Evolutionary conservation across 768 basidiomycete species (phyloP).

Genomic region (Floccularia luteovirens): DNA sequence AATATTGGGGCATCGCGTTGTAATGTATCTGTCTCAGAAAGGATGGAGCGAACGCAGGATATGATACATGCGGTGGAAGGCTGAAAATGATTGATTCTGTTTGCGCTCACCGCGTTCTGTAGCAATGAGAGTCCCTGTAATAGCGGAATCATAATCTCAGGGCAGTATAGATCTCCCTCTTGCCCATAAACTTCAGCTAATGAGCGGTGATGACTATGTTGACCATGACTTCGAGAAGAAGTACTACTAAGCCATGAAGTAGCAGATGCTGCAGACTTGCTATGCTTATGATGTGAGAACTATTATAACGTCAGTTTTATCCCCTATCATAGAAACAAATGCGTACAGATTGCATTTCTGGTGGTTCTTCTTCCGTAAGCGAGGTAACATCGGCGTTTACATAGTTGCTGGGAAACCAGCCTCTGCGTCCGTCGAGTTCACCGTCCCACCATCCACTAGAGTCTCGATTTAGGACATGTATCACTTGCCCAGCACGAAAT

Average conservation of each 20-base stretch:
- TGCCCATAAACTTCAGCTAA: constrained; percentile 36
- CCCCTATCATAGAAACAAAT: constrained; percentile 3
- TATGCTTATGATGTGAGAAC: constrained; percentile 37
- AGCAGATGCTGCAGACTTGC: constrained; percentile 41
- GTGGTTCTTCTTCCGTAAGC: constrained; percentile 49
- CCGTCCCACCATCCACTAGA: constrained; percentile 98
- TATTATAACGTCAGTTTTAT: constrained; percentile 7
- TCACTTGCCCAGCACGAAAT: constrained; percentile 87
- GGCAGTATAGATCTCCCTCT: constrained; percentile 58
- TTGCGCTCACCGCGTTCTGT: constrained; percentile 76
- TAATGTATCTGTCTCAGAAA: constrained; percentile 78
- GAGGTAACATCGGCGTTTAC: constrained; percentile 61
- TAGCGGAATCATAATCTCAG: constrained; percentile 76
- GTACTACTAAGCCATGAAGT: constrained; percentile 44
- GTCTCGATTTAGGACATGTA: constrained; percentile 86
- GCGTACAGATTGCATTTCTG: constrained; percentile 35
- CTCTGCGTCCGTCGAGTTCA: constrained; percentile 78
- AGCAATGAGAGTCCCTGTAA: constrained; percentile 81
- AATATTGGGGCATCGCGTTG: constrained; percentile 75
- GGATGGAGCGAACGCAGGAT: constrained; percentile 83
- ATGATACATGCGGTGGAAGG: constrained; percentile 94
- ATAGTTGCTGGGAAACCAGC: constrained; percentile 99
- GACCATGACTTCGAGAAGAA: constrained; percentile 25
- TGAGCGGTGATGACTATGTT: constrained; percentile 35
- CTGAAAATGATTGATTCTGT: constrained; percentile 78